Conservation (phyloP, 2,329 filamentous ascomycete genomes). For the Myriosclerotinia duriaeana region DNA sequence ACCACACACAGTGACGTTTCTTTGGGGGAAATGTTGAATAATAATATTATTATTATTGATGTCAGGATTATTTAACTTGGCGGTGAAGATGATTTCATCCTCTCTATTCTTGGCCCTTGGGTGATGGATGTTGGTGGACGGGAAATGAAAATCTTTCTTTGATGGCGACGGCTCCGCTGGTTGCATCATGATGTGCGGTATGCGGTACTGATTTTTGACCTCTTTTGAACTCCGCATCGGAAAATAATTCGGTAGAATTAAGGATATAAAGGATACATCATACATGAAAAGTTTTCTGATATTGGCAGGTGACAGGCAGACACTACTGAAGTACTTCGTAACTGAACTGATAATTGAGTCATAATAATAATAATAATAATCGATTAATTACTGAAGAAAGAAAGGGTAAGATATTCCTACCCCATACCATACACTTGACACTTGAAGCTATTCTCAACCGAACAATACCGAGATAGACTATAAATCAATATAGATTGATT, state of each 20-base stretch:
- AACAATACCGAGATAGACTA: neutral
- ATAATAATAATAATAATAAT: no score
- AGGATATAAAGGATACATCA: no score
- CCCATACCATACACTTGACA: neutral
- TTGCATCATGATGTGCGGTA: conserved; percentile 13
- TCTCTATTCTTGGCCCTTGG: no score
- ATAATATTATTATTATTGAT: no score
- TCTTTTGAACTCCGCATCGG: conserved; percentile 8
- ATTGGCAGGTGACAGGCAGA: no score
- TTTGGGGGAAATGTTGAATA: conserved; percentile 9
- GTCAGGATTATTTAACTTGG: conserved; percentile 3
- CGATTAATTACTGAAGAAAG: no score
- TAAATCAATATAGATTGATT: neutral
- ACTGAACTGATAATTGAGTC: no score
- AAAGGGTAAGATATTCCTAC: no score
- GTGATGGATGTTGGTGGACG: neutral
- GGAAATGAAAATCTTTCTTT: conserved; percentile 15
- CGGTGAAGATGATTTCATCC: conserved; percentile 1
- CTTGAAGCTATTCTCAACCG: neutral
- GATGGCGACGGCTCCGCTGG: neutral
- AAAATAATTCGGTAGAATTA: neutral
- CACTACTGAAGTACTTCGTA: no score
- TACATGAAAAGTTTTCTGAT: no score
- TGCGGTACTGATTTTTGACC: neutral
- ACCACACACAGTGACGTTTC: conserved; percentile 2